phyloP scores from a whole-genome alignment of 2,329 filamentous ascomycete genomes.

The Nannizziopsis arthrosporioides region DNA sequence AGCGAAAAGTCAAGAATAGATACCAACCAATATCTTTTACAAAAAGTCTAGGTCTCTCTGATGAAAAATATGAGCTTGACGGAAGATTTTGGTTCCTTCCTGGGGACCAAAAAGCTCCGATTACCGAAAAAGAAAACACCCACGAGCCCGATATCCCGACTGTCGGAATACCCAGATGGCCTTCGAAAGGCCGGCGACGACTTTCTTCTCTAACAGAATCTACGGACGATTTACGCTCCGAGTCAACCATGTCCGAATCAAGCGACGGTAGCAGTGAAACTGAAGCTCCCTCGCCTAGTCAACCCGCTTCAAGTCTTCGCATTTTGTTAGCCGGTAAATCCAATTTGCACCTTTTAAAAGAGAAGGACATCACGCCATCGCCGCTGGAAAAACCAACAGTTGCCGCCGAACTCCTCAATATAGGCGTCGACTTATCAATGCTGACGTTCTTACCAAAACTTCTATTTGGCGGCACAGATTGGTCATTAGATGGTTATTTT shows the following conservation, averaged over 20 bases:
- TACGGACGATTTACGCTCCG: neutral
- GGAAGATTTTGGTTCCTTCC: conserved; percentile 37
- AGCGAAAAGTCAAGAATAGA: conserved; percentile 3
- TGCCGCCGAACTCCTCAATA: neutral
- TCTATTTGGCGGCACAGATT: conserved; percentile 30
- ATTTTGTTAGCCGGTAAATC: conserved; percentile 24
- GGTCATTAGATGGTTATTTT: conserved; percentile 31
- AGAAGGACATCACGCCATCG: conserved; percentile 2
- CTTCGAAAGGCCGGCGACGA: conserved; percentile 4
- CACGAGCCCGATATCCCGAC: conserved; percentile 26
- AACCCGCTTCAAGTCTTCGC: conserved; percentile 15
- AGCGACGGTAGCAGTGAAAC: conserved; percentile 15
- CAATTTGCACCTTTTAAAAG: neutral
- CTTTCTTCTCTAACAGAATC: neutral
- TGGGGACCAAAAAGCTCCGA: conserved; percentile 6
- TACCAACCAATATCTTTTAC: conserved; percentile 45
- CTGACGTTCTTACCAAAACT: conserved; percentile 18
- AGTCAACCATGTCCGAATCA: conserved; percentile 21
- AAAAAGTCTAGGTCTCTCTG: conserved; percentile 36
- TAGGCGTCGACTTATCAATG: neutral
- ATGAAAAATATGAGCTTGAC: conserved; percentile 42
- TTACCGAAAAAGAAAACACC: conserved; percentile 7
- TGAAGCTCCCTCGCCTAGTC: conserved; percentile 13
- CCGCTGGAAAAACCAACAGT: neutral
- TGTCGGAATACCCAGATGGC: conserved; percentile 27